Evolutionary conservation across 2,329 filamentous ascomycete genomes (phyloP).

Genomic region (Drechmeria coniospora): DNA sequence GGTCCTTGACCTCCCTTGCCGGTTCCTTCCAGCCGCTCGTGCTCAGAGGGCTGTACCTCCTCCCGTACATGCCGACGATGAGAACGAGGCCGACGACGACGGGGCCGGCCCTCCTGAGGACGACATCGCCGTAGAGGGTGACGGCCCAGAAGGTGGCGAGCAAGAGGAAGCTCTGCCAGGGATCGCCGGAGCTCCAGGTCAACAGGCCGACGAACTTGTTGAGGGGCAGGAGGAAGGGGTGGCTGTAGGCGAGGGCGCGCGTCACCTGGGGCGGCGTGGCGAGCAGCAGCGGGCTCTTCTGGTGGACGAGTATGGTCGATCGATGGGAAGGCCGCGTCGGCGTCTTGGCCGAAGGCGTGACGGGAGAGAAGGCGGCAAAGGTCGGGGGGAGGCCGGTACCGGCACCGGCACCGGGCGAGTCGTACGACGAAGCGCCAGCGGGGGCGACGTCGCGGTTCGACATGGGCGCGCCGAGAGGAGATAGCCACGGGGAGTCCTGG

Average conservation of each 20-base stretch:
- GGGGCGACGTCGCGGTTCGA: conserved; percentile 22
- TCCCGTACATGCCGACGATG: conserved; percentile 83
- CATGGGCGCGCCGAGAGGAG: conserved; percentile 25
- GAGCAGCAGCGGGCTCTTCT: conserved; percentile 84
- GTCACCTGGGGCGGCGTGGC: conserved; percentile 93
- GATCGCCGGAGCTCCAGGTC: conserved; percentile 86
- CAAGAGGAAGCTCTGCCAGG: conserved; percentile 93
- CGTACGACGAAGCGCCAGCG: conserved; percentile 17
- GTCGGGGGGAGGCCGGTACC: conserved; percentile 46
- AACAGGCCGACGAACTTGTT: conserved; percentile 74
- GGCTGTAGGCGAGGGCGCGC: conserved; percentile 83
- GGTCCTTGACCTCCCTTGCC: conserved; percentile 17
- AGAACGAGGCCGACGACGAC: conserved; percentile 64
- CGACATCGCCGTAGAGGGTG: conserved; percentile 69
- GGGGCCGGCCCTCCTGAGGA: conserved; percentile 72
- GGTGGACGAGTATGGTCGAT: conserved; percentile 87
- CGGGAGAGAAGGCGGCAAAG: conserved; percentile 78
- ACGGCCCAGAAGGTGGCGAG: conserved; percentile 74
- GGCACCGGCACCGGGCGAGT: conserved; percentile 14
- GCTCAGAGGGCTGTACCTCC: conserved; percentile 78
- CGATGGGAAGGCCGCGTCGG: conserved; percentile 49
- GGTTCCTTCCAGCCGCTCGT: conserved; percentile 59
- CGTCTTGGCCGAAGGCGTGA: conserved; percentile 54
- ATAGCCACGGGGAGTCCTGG: conserved; percentile 34
- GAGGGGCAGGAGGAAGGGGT: conserved; percentile 80